Conservation (phyloP, 495 filamentous ascomycete genomes). For the Talaromyces borbonicus region DNA sequence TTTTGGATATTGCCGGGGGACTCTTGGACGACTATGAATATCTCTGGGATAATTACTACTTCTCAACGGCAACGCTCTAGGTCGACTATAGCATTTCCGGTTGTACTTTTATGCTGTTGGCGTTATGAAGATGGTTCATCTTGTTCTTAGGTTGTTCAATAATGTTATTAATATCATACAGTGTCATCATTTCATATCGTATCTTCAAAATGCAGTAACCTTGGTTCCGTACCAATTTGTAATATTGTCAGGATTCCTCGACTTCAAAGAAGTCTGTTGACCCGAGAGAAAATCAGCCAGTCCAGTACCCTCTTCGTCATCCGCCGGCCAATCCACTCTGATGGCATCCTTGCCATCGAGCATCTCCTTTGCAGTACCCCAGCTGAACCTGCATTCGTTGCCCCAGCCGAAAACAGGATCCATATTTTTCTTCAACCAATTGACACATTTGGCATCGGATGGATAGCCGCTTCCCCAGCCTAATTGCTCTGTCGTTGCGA, state of each 20-base stretch:
- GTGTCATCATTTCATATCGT: slow-evolving; percentile 9
- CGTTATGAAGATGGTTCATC: neutral
- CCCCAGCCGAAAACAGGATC: slow-evolving; percentile 95
- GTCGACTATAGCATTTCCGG: slow-evolving; percentile 4
- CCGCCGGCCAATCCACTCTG: slow-evolving; percentile 75
- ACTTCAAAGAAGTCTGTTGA: slow-evolving; percentile 16
- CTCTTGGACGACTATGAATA: slow-evolving; percentile 94
- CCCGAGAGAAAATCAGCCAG: slow-evolving; percentile 64
- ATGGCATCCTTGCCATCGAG: slow-evolving; percentile 56
- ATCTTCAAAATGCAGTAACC: slow-evolving; percentile 5
- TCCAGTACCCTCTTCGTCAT: slow-evolving; percentile 56
- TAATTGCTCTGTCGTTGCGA: slow-evolving; percentile 13
- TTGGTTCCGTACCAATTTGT: slow-evolving; percentile 34
- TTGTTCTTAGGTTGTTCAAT: slow-evolving; percentile 11
- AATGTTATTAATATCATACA: slow-evolving; percentile 13
- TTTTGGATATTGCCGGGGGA: slow-evolving; percentile 69
- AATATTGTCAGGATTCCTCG: slow-evolving; percentile 20
- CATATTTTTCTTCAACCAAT: slow-evolving; percentile 79
- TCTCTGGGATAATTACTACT: slow-evolving; percentile 97
- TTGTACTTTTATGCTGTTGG: neutral
- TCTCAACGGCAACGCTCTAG: slow-evolving; percentile 61
- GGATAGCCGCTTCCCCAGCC: slow-evolving; percentile 91
- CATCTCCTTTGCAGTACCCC: slow-evolving; percentile 91
- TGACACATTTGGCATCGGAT: slow-evolving; percentile 68
- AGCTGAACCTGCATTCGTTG: slow-evolving; percentile 82